These are phyloP conservation scores for Eimeria acervulina DNA, from an alignment of 169 alveolate species.

Conservation along the genomic window DNA sequence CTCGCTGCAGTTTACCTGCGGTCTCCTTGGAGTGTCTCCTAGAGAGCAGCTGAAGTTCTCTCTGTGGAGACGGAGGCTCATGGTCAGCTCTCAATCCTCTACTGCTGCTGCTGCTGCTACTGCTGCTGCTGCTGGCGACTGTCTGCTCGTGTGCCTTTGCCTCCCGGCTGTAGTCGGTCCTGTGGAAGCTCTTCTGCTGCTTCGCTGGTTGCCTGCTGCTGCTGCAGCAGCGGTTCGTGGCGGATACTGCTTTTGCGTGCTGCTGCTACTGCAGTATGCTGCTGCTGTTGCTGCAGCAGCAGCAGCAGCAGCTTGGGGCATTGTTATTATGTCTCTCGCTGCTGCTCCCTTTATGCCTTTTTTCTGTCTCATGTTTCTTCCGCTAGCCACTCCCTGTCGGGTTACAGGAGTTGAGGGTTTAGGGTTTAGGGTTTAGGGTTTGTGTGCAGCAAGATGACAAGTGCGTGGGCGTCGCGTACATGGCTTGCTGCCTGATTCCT, in stretches of 20 bases:
- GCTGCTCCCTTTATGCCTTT: background rate
- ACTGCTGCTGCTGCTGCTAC: background rate
- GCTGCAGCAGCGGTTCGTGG: too few relatives aligned
- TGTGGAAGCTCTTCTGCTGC: too few relatives aligned
- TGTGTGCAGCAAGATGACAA: slow-evolving; percentile 62
- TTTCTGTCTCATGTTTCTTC: background rate
- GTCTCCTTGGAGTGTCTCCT: slow-evolving; percentile 7
- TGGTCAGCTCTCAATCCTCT: slow-evolving; percentile 13
- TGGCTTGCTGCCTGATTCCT: slow-evolving; percentile 50
- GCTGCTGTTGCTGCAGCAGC: too few relatives aligned
- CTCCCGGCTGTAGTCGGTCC: too few relatives aligned
- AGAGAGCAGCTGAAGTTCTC: slow-evolving; percentile 48
- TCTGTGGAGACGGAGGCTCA: slow-evolving; percentile 39
- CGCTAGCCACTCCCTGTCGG: background rate
- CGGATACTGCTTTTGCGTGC: background rate
- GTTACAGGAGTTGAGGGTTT: background rate
- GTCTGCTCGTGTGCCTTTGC: too few relatives aligned
- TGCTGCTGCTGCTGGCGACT: slow-evolving; percentile 24
- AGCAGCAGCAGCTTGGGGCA: too few relatives aligned
- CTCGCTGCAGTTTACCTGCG: slow-evolving; percentile 51
- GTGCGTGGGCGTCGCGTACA: slow-evolving; percentile 49
- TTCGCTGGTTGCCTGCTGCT: too few relatives aligned
- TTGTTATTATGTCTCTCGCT: background rate
- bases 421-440: background rate
- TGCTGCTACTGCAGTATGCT: slow-evolving; percentile 4